A percentile compares a stretch with the other conserved stretches of the same genome.
These are phyloP conservation scores for Sequoiadendron giganteum DNA, from an alignment of 75 land plant species.

Conservation along the genomic window DNA sequence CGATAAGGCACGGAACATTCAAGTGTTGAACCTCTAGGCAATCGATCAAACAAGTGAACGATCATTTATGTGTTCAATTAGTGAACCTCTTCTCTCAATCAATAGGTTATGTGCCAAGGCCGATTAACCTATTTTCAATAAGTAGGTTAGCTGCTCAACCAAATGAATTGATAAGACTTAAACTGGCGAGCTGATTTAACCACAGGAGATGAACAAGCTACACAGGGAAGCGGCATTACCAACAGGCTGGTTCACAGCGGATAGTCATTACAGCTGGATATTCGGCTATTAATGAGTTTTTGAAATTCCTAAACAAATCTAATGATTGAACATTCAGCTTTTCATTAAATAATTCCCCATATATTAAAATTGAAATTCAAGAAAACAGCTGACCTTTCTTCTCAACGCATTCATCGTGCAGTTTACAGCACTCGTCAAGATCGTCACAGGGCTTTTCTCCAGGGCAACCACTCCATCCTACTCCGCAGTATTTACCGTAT, in stretches of 20 bases:
- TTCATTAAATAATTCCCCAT: background rate
- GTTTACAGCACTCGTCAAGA: slow-evolving; percentile 80
- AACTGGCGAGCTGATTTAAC: background rate
- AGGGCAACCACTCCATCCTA: slow-evolving; percentile 77
- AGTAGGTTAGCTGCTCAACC: background rate
- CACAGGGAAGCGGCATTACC: background rate
- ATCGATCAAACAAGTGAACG: background rate
- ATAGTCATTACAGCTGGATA: background rate
- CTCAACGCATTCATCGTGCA: slow-evolving; percentile 76
- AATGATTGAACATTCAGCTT: background rate
- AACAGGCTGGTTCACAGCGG: background rate
- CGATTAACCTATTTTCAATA: background rate
- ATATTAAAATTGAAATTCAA: background rate
- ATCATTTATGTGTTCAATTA: background rate
- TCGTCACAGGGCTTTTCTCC: slow-evolving; percentile 86
- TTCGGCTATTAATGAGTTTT: background rate
- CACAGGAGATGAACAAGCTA: background rate
- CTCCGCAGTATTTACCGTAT: slow-evolving; percentile 86
- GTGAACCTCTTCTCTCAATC: background rate
- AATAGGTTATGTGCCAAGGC: background rate
- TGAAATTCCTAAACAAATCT: background rate
- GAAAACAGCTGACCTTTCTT: slow-evolving; percentile 33
- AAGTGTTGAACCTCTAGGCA: too few species aligned
- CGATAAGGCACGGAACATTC: background rate
- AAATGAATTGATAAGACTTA: background rate